These are phyloP conservation scores for Allium cepa DNA, from an alignment of 106 monocot genomes.

Conservation along the genomic window DNA sequence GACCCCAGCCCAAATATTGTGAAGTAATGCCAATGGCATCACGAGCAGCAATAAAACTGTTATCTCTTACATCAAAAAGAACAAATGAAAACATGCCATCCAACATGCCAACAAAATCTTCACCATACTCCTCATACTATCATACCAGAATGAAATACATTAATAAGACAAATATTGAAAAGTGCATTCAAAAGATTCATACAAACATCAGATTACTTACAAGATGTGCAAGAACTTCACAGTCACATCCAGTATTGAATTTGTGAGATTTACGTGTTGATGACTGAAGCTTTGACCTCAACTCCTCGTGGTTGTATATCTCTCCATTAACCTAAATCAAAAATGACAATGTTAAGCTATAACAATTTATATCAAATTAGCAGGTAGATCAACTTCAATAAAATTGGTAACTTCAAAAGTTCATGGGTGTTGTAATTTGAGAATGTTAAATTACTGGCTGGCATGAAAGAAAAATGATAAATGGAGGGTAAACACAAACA, in stretches of 20 bases:
- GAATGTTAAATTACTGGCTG: no score
- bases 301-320: conserved; percentile 66
- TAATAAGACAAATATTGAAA: background rate
- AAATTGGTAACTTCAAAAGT: no score
- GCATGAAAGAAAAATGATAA: no score
- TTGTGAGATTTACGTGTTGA: conserved; percentile 23
- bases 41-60: conserved; percentile 73
- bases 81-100: conserved; percentile 81
- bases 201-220: conserved; percentile 27
- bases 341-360: background rate
- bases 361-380: no score
- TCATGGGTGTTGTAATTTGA: no score
- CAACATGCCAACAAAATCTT: conserved; percentile 59
- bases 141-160: background rate
- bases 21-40: conserved; percentile 75
- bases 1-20: conserved; percentile 68
- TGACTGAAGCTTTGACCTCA: conserved; percentile 32
- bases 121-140: conserved; percentile 70
- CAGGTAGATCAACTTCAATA: no score
- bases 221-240: conserved; percentile 80
- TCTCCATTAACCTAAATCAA: conserved; percentile 60
- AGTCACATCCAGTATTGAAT: conserved; percentile 62
- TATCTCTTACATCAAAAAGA: conserved; percentile 69
- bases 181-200: background rate
- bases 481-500: no score